Percentiles rank a stretch among this genome's conserved stretches.
These are phyloP conservation scores for Pleurotus ostreatus DNA, from an alignment of 768 basidiomycete genomes.

Conservation along the genomic window DNA sequence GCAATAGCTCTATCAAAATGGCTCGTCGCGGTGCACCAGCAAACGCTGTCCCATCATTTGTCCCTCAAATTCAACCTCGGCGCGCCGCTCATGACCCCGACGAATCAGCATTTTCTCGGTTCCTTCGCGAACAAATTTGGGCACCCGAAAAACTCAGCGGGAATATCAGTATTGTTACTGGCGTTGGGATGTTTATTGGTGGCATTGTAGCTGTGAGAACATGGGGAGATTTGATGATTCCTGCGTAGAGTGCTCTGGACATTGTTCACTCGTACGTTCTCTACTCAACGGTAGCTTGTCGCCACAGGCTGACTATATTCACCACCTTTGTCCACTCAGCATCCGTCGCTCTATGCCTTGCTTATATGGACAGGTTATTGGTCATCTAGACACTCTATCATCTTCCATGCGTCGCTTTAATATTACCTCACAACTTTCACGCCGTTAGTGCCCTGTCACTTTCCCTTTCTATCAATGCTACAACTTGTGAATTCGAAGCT, in stretches of 20 bases:
- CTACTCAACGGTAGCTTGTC: neutral
- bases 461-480: too few relatives aligned
- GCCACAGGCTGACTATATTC: too few relatives aligned
- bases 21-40: constrained; percentile 62
- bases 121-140: constrained; percentile 60
- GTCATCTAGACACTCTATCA: too few relatives aligned
- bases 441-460: too few relatives aligned
- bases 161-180: constrained; percentile 67
- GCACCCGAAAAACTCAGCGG: constrained; percentile 73
- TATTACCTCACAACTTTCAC: too few relatives aligned
- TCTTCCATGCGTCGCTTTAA: too few relatives aligned
- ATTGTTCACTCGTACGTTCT: neutral
- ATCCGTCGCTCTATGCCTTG: too few relatives aligned
- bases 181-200: constrained; percentile 61
- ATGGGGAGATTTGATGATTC: constrained; percentile 78
- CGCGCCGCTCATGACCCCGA: constrained; percentile 48
- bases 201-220: constrained; percentile 68
- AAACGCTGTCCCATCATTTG: constrained; percentile 48
- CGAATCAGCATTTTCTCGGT: constrained; percentile 59
- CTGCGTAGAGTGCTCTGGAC: constrained; percentile 36
- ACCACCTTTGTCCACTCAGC: too few relatives aligned
- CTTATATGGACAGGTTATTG: too few relatives aligned
- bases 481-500: too few relatives aligned
- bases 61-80: constrained; percentile 43
- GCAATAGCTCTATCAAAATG: constrained; percentile 35